phyloP scores from a whole-genome alignment of 495 filamentous ascomycete species.

The Penicillium parvum region DNA sequence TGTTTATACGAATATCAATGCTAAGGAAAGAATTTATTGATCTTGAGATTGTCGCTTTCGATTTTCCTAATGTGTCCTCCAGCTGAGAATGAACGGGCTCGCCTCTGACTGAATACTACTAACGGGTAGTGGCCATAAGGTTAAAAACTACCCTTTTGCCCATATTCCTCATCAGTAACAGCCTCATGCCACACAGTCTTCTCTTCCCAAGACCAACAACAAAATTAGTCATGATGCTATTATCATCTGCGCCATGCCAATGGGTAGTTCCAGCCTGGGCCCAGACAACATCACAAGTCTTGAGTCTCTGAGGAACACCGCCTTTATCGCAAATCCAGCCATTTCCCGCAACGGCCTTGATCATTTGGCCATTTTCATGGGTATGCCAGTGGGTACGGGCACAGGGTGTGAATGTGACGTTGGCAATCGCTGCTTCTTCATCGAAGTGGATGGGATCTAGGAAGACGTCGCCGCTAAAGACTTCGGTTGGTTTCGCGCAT shows the following conservation, averaged over 20 bases:
- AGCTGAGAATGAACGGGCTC: too few relatives aligned
- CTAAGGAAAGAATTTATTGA: too few relatives aligned
- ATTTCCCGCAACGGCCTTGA: constrained; percentile 14
- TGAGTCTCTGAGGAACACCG: constrained; percentile 6
- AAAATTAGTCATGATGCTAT: constrained; percentile 19
- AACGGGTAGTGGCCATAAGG: too few relatives aligned
- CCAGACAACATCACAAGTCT: constrained; percentile 20
- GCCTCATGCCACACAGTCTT: constrained; percentile 12
- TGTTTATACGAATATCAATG: too few relatives aligned
- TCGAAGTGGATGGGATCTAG: constrained; percentile 14
- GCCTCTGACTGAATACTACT: too few relatives aligned
- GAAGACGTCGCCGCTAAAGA: constrained; percentile 22
- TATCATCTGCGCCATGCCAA: constrained; percentile 23
- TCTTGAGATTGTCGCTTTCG: too few relatives aligned
- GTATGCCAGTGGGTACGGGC: constrained; percentile 25
- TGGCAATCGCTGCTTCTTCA: constrained; percentile 4
- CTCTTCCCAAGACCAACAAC: constrained; percentile 13
- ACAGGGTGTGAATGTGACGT: constrained; percentile 23
- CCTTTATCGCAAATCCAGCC: constrained; percentile 25
- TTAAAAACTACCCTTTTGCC: too few relatives aligned
- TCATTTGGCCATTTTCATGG: constrained; percentile 20
- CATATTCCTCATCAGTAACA: constrained; percentile 20
- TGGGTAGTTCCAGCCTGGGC: constrained; percentile 21
- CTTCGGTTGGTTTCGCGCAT: constrained; percentile 13
- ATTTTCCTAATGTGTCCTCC: too few relatives aligned